Percentiles rank a stretch among this genome's conserved stretches.
Evolutionary conservation across 2,329 filamentous ascomycete genomes (phyloP).

Genomic region (Elsinoe batatas): DNA sequence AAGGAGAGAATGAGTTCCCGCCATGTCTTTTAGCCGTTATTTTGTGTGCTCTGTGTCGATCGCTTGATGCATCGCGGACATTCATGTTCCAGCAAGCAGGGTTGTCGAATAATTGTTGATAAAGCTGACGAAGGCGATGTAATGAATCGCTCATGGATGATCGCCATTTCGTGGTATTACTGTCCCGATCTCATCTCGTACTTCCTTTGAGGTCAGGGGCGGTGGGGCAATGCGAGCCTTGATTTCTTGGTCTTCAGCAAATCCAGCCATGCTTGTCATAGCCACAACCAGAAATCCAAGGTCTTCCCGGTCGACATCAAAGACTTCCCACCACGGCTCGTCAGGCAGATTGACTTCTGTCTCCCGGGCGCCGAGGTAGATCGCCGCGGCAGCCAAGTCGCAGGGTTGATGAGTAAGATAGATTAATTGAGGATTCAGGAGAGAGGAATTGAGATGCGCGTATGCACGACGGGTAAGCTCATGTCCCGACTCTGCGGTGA

Average conservation of each 20-base stretch:
- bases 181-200: slow-evolving; percentile 2
- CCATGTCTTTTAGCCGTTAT: too few relatives aligned
- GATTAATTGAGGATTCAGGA: slow-evolving; percentile 78
- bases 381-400: slow-evolving; percentile 72
- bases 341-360: slow-evolving; percentile 67
- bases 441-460: slow-evolving; percentile 72
- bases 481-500: slow-evolving; percentile 35
- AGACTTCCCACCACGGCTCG: slow-evolving; percentile 93
- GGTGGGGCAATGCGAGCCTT: not conserved
- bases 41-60: too few relatives aligned
- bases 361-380: slow-evolving; percentile 82
- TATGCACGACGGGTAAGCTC: slow-evolving; percentile 56
- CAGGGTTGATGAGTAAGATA: slow-evolving; percentile 89
- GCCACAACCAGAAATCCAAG: slow-evolving; percentile 85
- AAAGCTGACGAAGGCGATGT: not conserved
- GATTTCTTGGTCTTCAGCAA: slow-evolving; percentile 39
- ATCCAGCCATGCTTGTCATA: slow-evolving; percentile 67
- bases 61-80: not conserved
- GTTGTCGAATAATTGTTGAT: not conserved
- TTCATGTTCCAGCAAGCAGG: not conserved
- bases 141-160: not conserved
- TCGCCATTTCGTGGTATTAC: not conserved
- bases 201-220: not conserved
- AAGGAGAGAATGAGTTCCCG: not conserved
- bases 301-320: slow-evolving; percentile 90